These are phyloP conservation scores for Clonostachys solani DNA, from an alignment of 2,329 filamentous ascomycete species.

Conservation along the genomic window DNA sequence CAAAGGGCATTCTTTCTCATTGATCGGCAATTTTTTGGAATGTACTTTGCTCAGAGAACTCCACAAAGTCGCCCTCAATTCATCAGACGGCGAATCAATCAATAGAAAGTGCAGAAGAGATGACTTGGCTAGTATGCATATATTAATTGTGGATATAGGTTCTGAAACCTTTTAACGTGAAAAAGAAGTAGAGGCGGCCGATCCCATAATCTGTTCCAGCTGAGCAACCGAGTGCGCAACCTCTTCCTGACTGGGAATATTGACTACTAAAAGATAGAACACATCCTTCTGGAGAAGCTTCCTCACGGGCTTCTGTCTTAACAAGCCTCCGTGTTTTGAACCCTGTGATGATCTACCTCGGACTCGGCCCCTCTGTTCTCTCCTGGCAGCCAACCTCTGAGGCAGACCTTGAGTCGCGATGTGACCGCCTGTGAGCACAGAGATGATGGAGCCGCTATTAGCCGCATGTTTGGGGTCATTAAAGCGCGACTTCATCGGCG, in stretches of 20 bases:
- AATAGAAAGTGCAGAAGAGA: too few species aligned
- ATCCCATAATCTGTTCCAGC: neutral
- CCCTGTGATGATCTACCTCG: neutral
- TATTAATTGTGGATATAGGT: too few species aligned
- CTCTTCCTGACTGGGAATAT: neutral
- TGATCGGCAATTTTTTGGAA: too few species aligned
- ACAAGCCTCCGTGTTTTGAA: neutral
- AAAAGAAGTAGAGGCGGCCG: too few species aligned
- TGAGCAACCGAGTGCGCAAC: neutral
- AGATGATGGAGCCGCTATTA: slow-evolving; percentile 39
- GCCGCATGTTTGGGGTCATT: slow-evolving; percentile 47
- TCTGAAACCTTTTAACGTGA: too few species aligned
- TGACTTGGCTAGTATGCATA: too few species aligned
- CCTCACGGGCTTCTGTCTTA: neutral
- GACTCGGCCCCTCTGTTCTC: neutral
- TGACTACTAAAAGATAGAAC: slow-evolving; percentile 1
- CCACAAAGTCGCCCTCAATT: too few species aligned
- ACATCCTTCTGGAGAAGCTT: neutral
- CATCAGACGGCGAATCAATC: too few species aligned
- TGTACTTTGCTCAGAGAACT: too few species aligned
- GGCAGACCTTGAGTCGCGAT: slow-evolving; percentile 7
- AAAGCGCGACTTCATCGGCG: slow-evolving; percentile 38
- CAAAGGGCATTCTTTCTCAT: too few species aligned
- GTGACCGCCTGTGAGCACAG: slow-evolving; percentile 38
- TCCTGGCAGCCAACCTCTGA: neutral